Percentiles rank a stretch among this genome's conserved stretches.
Evolutionary conservation across 2,329 filamentous ascomycete genomes (phyloP).

Genomic region (Berkeleyomyces rouxiae): DNA sequence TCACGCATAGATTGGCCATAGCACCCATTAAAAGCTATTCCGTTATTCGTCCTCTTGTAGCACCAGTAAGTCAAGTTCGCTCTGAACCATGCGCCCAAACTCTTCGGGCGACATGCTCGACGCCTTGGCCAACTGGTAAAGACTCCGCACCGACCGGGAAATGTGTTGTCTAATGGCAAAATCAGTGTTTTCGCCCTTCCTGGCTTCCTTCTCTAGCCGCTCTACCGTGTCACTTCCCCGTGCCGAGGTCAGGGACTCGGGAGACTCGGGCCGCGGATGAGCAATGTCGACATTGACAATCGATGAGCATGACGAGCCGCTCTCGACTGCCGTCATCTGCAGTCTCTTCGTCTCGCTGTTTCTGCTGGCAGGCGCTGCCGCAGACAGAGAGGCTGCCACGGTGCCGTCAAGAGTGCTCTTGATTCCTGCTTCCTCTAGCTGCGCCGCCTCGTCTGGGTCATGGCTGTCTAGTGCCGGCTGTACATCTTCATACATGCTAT

Average conservation of each 20-base stretch:
- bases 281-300: constrained; percentile 23
- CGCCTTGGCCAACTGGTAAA: constrained; percentile 53
- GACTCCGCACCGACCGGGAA: constrained; percentile 57
- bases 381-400: constrained; percentile 13
- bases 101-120: constrained; percentile 59
- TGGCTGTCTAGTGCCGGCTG: constrained; percentile 69
- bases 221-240: constrained; percentile 42
- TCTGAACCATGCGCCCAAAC: constrained; percentile 55
- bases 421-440: constrained; percentile 21
- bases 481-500: constrained; percentile 58
- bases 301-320: constrained; percentile 4
- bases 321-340: background rate
- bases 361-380: background rate
- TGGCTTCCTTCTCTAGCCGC: constrained; percentile 39
- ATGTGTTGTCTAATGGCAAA: constrained; percentile 66
- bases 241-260: constrained; percentile 41
- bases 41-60: constrained; percentile 44
- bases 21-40: background rate
- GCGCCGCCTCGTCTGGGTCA: constrained; percentile 49
- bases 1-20: background rate
- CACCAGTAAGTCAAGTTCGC: constrained; percentile 52
- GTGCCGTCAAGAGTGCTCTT: constrained; percentile 21
- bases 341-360: background rate
- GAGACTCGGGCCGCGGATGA: constrained; percentile 43
- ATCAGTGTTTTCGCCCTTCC: constrained; percentile 45